Conservation (phyloP, 2,329 filamentous ascomycete genomes). For the Trichoderma sp. region DNA sequence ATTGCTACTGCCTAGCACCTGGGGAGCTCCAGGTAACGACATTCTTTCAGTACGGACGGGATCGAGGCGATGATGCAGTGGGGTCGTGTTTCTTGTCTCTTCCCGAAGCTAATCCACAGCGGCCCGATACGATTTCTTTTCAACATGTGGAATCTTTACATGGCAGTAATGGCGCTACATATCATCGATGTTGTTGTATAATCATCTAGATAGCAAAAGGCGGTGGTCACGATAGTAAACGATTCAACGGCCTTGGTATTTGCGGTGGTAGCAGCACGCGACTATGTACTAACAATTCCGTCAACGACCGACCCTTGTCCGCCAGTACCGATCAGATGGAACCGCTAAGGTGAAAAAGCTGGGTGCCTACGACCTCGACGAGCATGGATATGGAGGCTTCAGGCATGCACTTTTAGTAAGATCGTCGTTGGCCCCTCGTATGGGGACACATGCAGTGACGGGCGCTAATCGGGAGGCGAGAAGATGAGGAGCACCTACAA, state of each 20-base stretch:
- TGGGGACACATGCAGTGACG: background rate
- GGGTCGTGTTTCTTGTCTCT: background rate
- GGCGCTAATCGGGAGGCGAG: background rate
- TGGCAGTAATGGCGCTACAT: too few species aligned
- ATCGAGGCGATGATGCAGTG: background rate
- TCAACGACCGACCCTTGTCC: background rate
- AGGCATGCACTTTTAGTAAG: slow-evolving; percentile 21
- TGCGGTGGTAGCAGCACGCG: too few species aligned
- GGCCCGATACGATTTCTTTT: background rate
- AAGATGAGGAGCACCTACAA: background rate
- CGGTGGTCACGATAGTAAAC: too few species aligned
- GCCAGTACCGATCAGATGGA: slow-evolving; percentile 7
- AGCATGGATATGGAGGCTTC: background rate
- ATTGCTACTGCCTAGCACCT: slow-evolving; percentile 15
- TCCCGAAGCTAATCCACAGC: slow-evolving; percentile 7
- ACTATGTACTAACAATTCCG: too few species aligned
- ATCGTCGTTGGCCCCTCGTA: slow-evolving; percentile 8
- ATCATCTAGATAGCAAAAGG: too few species aligned
- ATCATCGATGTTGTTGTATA: too few species aligned
- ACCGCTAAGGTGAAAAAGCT: background rate
- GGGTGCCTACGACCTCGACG: slow-evolving; percentile 8
- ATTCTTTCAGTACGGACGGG: background rate
- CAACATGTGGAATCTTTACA: too few species aligned
- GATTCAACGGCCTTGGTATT: too few species aligned
- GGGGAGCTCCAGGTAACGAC: slow-evolving; percentile 15